Conservation (phyloP, 2,329 filamentous ascomycete genomes). For the Phialemonium atrogriseum region DNA sequence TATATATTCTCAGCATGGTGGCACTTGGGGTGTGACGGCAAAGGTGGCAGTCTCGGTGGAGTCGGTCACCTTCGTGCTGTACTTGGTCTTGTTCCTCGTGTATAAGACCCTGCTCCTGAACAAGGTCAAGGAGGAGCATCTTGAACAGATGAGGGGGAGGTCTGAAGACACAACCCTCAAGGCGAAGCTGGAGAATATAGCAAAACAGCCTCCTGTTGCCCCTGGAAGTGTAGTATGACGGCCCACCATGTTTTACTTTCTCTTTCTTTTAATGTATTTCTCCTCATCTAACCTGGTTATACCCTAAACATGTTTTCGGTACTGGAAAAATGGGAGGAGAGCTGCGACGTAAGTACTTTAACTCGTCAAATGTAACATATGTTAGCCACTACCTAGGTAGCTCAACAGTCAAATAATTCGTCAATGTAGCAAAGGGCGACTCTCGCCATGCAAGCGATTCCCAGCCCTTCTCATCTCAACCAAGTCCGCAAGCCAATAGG, state of each 20-base stretch:
- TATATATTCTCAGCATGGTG: constrained; percentile 38
- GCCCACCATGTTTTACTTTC: too few relatives aligned
- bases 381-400: too few relatives aligned
- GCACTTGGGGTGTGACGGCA: constrained; percentile 34
- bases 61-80: constrained; percentile 17
- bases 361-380: too few relatives aligned
- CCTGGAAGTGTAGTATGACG: constrained; percentile 18
- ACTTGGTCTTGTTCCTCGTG: constrained; percentile 18
- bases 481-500: constrained; percentile 43
- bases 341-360: too few relatives aligned
- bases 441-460: too few relatives aligned
- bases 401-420: too few relatives aligned
- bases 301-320: too few relatives aligned
- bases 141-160: constrained; percentile 6
- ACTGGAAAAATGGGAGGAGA: too few relatives aligned
- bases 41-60: constrained; percentile 30
- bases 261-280: too few relatives aligned
- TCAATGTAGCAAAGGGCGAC: too few relatives aligned
- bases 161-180: constrained; percentile 1
- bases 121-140: constrained; percentile 21
- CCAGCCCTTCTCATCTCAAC: constrained; percentile 17
- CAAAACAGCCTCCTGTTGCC: constrained; percentile 11
- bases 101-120: constrained; percentile 22
- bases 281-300: too few relatives aligned
- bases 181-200: constrained; percentile 1